Conservation (phyloP, 352 stramenopile species). For the Phytophthora tubulina region DNA sequence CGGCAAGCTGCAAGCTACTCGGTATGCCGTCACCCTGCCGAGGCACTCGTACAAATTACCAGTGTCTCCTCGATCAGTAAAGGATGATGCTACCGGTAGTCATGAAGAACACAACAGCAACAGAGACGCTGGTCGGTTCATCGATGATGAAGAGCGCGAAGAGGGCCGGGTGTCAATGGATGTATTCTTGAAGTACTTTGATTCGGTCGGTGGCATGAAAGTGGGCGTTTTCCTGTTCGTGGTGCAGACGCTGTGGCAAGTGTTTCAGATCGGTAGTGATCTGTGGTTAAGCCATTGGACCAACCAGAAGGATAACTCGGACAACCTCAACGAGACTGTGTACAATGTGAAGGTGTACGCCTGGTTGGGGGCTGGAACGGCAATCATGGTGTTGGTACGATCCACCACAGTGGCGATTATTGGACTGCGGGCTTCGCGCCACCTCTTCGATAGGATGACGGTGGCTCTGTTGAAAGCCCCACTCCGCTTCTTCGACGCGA, state of each 20-base stretch:
- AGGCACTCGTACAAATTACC: constrained; percentile 18
- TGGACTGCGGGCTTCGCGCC: constrained; percentile 48
- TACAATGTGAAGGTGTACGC: constrained; percentile 52
- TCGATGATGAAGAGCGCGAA: constrained; percentile 56
- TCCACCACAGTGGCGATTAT: constrained; percentile 44
- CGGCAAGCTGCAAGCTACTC: constrained; percentile 23
- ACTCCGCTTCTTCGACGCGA: constrained; percentile 91
- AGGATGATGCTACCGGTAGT: background rate
- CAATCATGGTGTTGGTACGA: constrained; percentile 51
- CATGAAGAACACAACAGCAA: constrained; percentile 11
- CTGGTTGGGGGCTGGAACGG: constrained; percentile 27
- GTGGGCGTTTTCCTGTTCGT: constrained; percentile 33
- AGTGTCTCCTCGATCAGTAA: background rate
- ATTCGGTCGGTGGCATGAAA: constrained; percentile 44
- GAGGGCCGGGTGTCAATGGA: constrained; percentile 54
- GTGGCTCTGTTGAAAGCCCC: constrained; percentile 84
- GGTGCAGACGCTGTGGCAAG: constrained; percentile 45
- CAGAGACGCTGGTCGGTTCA: constrained; percentile 23
- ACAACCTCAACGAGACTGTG: constrained; percentile 31
- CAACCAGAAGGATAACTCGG: constrained; percentile 32
- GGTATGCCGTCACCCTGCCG: constrained; percentile 14
- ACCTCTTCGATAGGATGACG: constrained; percentile 90
- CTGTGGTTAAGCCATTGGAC: constrained; percentile 56
- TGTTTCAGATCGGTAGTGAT: constrained; percentile 46
- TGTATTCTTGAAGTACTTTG: constrained; percentile 56